Base-by-base conservation (phyloP, 257 asterid species). In the Solanum microdontum region DNA sequence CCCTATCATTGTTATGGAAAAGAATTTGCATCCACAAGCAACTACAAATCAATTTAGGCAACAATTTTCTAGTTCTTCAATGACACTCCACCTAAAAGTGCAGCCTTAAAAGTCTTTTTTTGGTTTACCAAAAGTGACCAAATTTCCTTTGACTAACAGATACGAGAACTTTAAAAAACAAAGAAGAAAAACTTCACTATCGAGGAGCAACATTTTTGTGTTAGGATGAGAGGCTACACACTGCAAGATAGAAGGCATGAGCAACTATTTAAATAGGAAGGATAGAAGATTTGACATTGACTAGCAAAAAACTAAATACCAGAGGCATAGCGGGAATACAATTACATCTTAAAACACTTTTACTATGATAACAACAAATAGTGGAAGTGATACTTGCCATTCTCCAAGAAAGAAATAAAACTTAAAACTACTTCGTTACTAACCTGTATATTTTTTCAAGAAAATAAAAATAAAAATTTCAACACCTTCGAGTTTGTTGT, bases 141-240 rank as follows among this genome's bases (percentile, higher is more conserved):
- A 76, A 39, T n/a, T 11, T 33, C 7, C 11, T 11, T 76, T 39
- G 33, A n/a, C 60, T n/a, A 76, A 76, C 34, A 12, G 23, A 12
- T 11, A 11, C 7, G 55, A 37, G 3, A 37, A 76, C 21, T n/a
- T 37, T 3, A 21, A 37, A n/a, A 34, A 74, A n/a, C 5, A n/a
- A 37, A 8, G 11, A 75, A 23, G 58, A 85, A 3, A 68, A 68
- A 23, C 11, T 21, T 73, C 89, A 90, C 94, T 92, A 70, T 72
- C 28, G 7, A 87, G 33, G 86, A 92, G 86, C 11, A 4, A 51
- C 87, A 43, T 51, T 73, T 88, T 90, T 40, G 93, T 92, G 33
- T 40, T 64, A 33, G 88, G 89, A 84, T 92, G 91, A 64, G 88
- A 68, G 43, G 92, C 92, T 58, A 92, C 83, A 82, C 90, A 85